Base-by-base conservation (phyloP, 2,329 filamentous ascomycete genomes). In the Reticulascus tulasneorum region DNA sequence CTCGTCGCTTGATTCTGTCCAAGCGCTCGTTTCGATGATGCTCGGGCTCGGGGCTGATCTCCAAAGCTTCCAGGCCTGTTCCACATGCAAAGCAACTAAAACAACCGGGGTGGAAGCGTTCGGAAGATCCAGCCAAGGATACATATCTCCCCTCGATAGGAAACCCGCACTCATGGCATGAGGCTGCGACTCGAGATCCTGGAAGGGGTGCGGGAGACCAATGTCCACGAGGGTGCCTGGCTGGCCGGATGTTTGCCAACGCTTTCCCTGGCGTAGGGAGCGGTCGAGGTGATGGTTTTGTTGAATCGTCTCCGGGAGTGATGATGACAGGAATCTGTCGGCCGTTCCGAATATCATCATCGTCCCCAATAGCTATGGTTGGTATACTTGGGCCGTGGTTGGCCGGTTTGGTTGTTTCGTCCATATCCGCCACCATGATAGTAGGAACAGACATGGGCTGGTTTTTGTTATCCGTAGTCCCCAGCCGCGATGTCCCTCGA, bases 41-140 rank as follows among this genome's bases (percentile, higher is more conserved):
- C 8, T 88, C 79, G 0, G 93, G 93, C 60, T 98, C 93, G 0
- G 89, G 88, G 48, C 93, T 95, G 60, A 98, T 97, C 50, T 94
- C 93, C 38, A 98, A 86, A 37, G 89, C 91, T 64, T 98, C 93
- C 13, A 98, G 83, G 15, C 82, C 76, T 9, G 90, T 94, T 20
- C 83, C 81, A 59, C 93, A 98, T 42, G 86, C 76, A 58, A 87
- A 84, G 66, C 93, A 98, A 27, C 78, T 75, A 66, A 98, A 97
- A 62, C 93, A 98, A 47, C 89, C 79, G 0, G 93, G 90, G 51
- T 98, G 93, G 59, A 97, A 97, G 15, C 90, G 84, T 51, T 81
- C 75, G 4, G 64, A 53, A 24, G 76, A 72, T 18, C 88, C 88
- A 2, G 81, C 82, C 7, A 95, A 79, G 5, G 84, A 86, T 16